Percentiles rank a stretch among this genome's conserved stretches.
Evolutionary conservation across 1,284 basidiomycete genomes (phyloP).

Genomic region (Tilletia caries): DNA sequence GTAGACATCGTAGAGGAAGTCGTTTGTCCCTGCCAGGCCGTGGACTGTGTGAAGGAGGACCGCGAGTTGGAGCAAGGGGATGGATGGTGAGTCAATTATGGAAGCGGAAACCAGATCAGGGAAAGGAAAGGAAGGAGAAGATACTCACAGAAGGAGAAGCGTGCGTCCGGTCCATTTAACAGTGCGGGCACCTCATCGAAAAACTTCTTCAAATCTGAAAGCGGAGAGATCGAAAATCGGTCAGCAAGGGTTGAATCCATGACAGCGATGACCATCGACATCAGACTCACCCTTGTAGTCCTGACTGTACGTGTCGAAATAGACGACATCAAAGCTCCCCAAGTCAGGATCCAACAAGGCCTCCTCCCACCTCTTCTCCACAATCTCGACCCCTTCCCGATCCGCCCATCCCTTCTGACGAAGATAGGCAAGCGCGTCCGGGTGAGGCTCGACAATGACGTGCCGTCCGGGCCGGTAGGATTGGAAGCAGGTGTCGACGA

Average conservation of each 20-base stretch:
- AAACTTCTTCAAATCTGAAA: conserved; percentile 68
- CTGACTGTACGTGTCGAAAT: conserved; percentile 94
- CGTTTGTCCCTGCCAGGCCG: conserved; percentile 90
- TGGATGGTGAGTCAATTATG: too few species aligned
- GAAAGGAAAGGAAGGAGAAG: not conserved
- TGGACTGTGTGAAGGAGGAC: too few species aligned
- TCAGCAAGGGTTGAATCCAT: too few species aligned
- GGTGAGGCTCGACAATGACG: conserved; percentile 92
- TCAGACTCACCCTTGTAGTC: conserved; percentile 66
- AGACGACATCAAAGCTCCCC: conserved; percentile 75
- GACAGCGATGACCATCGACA: too few species aligned
- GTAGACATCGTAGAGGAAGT: conserved; percentile 76
- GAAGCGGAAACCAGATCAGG: not conserved
- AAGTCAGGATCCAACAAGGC: conserved; percentile 71
- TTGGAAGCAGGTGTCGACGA: conserved; percentile 83
- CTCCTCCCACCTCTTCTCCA: conserved; percentile 54
- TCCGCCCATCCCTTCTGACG: conserved; percentile 55
- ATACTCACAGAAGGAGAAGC: conserved; percentile 68
- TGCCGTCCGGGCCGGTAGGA: conserved; percentile 68
- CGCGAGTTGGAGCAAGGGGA: too few species aligned
- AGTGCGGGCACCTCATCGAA: conserved; percentile 79
- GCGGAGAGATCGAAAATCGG: not conserved
- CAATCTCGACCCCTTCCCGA: conserved; percentile 40
- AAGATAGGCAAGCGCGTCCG: conserved; percentile 80
- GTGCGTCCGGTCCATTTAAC: conserved; percentile 69